Percentiles rank a stretch among this genome's conserved stretches.
Conservation (phyloP, 1,139 yeast genomes). For the Pichia sp. region DNA sequence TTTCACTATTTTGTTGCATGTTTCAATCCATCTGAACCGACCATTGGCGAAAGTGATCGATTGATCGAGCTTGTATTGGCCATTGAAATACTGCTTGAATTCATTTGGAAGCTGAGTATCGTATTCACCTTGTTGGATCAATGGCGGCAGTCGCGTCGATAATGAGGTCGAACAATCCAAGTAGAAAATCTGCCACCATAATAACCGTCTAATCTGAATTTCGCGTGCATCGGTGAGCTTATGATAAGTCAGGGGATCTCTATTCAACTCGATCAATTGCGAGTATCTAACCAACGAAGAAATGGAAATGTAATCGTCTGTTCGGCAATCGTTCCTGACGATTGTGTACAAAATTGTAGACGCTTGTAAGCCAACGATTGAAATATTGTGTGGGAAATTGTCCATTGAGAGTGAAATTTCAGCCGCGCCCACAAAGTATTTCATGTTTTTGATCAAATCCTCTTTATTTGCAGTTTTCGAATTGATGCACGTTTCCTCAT, state of each 20-base stretch:
- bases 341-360: conserved; percentile 24
- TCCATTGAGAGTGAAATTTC: conserved; percentile 26
- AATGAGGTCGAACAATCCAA: conserved; percentile 57
- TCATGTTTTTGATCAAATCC: conserved; percentile 7
- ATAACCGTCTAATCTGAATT: conserved; percentile 49
- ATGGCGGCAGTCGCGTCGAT: conserved; percentile 56
- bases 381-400: conserved; percentile 19
- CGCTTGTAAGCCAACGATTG: conserved; percentile 22
- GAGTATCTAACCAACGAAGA: conserved; percentile 47
- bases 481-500: conserved; percentile 21
- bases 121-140: conserved; percentile 51
- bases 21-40: conserved; percentile 24
- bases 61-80: conserved; percentile 19
- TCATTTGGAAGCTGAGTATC: conserved; percentile 50
- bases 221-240: conserved; percentile 46
- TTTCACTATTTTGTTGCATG: conserved; percentile 21
- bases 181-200: conserved; percentile 67
- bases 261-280: conserved; percentile 52
- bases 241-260: conserved; percentile 53
- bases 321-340: conserved; percentile 24
- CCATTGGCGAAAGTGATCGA: conserved; percentile 25
- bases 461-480: background rate
- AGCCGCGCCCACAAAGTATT: conserved; percentile 21
- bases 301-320: conserved; percentile 27
- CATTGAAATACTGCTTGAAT: conserved; percentile 16